These are phyloP conservation scores for Pezicula neosporulosa DNA, from an alignment of 2,329 filamentous ascomycete species.

Conservation along the genomic window DNA sequence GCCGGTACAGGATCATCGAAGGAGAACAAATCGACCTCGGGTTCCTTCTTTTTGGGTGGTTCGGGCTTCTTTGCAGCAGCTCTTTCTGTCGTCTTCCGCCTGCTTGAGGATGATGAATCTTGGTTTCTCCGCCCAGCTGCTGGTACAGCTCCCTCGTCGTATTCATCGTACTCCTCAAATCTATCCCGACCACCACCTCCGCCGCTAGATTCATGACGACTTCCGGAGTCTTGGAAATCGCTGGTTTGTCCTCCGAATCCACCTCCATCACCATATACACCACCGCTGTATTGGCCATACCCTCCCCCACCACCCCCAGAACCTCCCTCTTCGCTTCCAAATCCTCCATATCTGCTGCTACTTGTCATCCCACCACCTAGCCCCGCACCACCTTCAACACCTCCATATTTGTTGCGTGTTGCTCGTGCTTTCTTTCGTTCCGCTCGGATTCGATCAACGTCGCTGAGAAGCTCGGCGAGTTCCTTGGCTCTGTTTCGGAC, in stretches of 20 bases:
- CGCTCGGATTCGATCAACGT: conserved; percentile 81
- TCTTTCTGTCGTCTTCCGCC: conserved; percentile 40
- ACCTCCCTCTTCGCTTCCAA: conserved; percentile 77
- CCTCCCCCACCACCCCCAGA: conserved; percentile 58
- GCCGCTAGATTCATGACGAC: conserved; percentile 15
- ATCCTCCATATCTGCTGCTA: conserved; percentile 70
- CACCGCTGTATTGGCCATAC: conserved; percentile 61
- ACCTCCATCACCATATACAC: conserved; percentile 93
- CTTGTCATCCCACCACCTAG: conserved; percentile 51
- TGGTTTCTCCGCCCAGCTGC: conserved; percentile 38
- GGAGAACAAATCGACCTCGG: conserved; percentile 89
- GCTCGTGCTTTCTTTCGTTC: conserved; percentile 86
- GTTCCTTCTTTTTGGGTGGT: conserved; percentile 75
- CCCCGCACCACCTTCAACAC: conserved; percentile 78
- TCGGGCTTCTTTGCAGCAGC: conserved; percentile 59
- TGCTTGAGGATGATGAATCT: conserved; percentile 17
- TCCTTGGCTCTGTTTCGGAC: conserved; percentile 96
- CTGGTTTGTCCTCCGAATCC: conserved; percentile 79
- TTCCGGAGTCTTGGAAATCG: conserved; percentile 62
- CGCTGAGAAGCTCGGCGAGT: conserved; percentile 85
- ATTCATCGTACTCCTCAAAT: conserved; percentile 97
- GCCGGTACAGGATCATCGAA: conserved; percentile 73
- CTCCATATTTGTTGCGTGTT: conserved; percentile 92
- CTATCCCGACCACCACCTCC: conserved; percentile 55
- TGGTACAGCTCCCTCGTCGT: conserved; percentile 68